phyloP scores from a whole-genome alignment of 148 eudicot species.

The Rhododendron mucronatum region DNA sequence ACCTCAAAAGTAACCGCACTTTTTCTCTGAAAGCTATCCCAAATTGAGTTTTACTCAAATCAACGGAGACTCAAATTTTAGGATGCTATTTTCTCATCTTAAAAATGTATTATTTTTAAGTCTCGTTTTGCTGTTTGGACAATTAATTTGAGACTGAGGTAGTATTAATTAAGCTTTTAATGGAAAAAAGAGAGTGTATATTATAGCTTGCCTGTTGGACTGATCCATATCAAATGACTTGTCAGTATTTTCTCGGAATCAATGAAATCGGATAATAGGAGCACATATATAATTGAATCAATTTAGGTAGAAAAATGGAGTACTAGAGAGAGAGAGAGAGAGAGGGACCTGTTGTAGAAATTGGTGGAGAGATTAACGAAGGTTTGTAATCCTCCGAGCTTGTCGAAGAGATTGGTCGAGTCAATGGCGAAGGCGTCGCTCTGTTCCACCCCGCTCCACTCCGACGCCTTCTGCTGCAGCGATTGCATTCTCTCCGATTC shows the following conservation, averaged over 20 bases:
- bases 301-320: not conserved
- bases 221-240: not conserved
- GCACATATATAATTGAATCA: not conserved
- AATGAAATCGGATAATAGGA: not conserved
- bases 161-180: not conserved
- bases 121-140: not conserved
- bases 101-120: no score
- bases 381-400: conserved; percentile 65
- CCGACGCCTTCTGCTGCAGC: conserved; percentile 76
- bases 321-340: not conserved
- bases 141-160: not conserved
- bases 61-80: no score
- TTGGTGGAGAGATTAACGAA: conserved; percentile 83
- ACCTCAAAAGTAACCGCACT: not conserved
- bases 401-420: conserved; percentile 65
- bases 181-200: not conserved
- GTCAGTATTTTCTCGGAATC: not conserved
- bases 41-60: no score
- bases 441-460: conserved; percentile 66
- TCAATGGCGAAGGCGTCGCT: conserved; percentile 86
- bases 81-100: no score
- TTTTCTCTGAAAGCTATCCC: no score
- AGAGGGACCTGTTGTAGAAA: conserved; percentile 57
- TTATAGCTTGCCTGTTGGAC: not conserved
- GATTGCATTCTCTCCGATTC: conserved; percentile 50